A percentile compares a stretch with the other conserved stretches of the same genome.
Conservation (phyloP, 805 yeast species). For the Phaffomyces thermotolerans region DNA sequence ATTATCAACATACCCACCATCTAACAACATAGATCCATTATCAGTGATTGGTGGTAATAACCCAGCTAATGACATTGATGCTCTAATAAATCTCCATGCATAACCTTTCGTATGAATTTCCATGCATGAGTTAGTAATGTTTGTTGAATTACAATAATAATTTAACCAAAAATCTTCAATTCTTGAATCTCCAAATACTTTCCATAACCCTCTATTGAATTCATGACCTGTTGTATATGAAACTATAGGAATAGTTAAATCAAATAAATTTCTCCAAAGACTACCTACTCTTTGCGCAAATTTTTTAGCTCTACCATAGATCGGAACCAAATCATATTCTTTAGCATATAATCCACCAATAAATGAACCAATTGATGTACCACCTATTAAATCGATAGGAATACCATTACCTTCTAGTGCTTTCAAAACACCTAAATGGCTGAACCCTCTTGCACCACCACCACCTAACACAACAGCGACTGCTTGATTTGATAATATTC, state of each 20-base stretch:
- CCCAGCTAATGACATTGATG: conserved; percentile 96
- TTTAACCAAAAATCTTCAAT: conserved; percentile 95
- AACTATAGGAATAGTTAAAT: conserved; percentile 87
- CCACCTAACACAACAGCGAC: conserved; percentile 95
- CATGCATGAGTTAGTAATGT: conserved; percentile 91
- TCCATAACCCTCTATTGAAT: conserved; percentile 96
- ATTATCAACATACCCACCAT: conserved; percentile 95
- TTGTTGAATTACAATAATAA: conserved; percentile 86
- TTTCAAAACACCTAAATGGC: conserved; percentile 86
- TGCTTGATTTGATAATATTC: conserved; percentile 86
- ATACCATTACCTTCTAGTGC: conserved; percentile 89
- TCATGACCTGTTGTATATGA: conserved; percentile 97
- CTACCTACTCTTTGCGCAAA: conserved; percentile 79
- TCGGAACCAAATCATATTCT: conserved; percentile 86
- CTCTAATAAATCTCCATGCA: conserved; percentile 93
- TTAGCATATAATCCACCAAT: conserved; percentile 93
- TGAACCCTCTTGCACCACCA: conserved; percentile 93
- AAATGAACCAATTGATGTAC: conserved; percentile 93
- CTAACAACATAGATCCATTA: conserved; percentile 87
- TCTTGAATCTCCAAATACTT: conserved; percentile 83
- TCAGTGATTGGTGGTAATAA: conserved; percentile 82
- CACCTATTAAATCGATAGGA: conserved; percentile 91
- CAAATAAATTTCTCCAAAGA: conserved; percentile 77
- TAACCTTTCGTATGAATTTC: conserved; percentile 89
- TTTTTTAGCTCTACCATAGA: conserved; percentile 82